Evolutionary conservation across 306 rosid species (phyloP).

Genomic region (Astragalus membranaceus): DNA sequence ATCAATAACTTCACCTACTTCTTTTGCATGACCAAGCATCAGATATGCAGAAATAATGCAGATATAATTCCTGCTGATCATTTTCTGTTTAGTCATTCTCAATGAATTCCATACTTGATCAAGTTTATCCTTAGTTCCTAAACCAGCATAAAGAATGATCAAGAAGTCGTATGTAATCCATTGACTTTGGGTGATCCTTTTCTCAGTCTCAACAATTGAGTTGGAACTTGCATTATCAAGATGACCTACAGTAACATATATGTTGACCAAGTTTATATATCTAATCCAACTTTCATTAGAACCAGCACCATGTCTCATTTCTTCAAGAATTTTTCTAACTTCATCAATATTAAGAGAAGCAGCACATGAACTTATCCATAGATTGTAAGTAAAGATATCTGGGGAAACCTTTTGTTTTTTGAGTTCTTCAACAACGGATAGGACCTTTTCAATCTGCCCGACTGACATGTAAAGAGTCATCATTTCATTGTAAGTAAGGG

Average conservation of each 20-base stretch:
- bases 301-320: constrained; percentile 52
- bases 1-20: constrained; percentile 66
- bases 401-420: constrained; percentile 52
- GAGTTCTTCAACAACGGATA: constrained; percentile 60
- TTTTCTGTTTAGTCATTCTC: constrained; percentile 72
- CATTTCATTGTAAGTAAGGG: constrained; percentile 82
- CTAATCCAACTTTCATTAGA: constrained; percentile 62
- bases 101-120: constrained; percentile 87
- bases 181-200: constrained; percentile 62
- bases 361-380: constrained; percentile 88
- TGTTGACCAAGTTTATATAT: constrained; percentile 53
- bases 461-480: constrained; percentile 90
- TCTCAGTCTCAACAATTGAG: constrained; percentile 62
- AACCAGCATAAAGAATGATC: constrained; percentile 68
- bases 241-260: constrained; percentile 47
- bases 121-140: constrained; percentile 65
- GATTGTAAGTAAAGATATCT: constrained; percentile 84
- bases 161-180: constrained; percentile 91
- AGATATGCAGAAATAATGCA: constrained; percentile 74
- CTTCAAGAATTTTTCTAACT: constrained; percentile 57
- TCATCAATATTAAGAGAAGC: constrained; percentile 54
- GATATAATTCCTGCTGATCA: constrained; percentile 71
- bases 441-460: constrained; percentile 79
- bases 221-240: constrained; percentile 47
- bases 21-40: constrained; percentile 63